These are phyloP conservation scores for Xylaria telfairii DNA, from an alignment of 495 filamentous ascomycete genomes.

Conservation along the genomic window DNA sequence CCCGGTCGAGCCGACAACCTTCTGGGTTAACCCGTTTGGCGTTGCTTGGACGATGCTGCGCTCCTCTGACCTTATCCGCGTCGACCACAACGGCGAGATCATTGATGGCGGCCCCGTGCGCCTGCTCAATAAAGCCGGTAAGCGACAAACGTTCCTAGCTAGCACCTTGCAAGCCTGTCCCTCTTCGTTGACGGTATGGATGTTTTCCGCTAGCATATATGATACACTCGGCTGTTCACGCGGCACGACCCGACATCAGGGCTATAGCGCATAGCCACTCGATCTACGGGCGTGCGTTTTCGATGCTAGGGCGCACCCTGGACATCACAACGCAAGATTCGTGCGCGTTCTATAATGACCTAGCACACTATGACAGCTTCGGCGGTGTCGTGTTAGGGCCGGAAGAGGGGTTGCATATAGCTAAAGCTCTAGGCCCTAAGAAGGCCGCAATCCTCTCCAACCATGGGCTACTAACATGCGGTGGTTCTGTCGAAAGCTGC, in stretches of 20 bases:
- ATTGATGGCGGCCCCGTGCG: constrained; percentile 69
- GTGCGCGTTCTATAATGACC: constrained; percentile 51
- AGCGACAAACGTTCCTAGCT: too few relatives aligned
- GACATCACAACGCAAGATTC: constrained; percentile 78
- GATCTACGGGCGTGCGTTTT: constrained; percentile 74
- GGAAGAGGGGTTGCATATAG: constrained; percentile 74
- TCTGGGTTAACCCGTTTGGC: constrained; percentile 87
- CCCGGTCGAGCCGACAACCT: constrained; percentile 69
- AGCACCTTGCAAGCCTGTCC: too few relatives aligned
- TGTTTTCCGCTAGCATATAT: constrained; percentile 66
- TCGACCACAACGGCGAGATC: constrained; percentile 67
- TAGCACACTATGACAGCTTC: constrained; percentile 63
- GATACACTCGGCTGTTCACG: constrained; percentile 72
- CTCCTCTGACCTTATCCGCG: constrained; percentile 72
- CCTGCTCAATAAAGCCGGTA: constrained; percentile 67
- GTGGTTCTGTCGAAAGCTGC: constrained; percentile 61
- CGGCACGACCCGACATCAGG: constrained; percentile 71
- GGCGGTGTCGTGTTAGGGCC: constrained; percentile 75
- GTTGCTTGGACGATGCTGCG: constrained; percentile 73
- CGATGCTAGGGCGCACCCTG: constrained; percentile 66
- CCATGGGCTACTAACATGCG: constrained; percentile 63
- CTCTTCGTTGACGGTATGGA: too few relatives aligned
- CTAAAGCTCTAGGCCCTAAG: constrained; percentile 64
- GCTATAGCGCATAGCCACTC: constrained; percentile 77
- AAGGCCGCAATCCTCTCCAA: constrained; percentile 77